Evolutionary conservation across 768 basidiomycete genomes (phyloP), one percentile per base, ranked within the genome.

Genomic region (Epithele typhae): DNA sequence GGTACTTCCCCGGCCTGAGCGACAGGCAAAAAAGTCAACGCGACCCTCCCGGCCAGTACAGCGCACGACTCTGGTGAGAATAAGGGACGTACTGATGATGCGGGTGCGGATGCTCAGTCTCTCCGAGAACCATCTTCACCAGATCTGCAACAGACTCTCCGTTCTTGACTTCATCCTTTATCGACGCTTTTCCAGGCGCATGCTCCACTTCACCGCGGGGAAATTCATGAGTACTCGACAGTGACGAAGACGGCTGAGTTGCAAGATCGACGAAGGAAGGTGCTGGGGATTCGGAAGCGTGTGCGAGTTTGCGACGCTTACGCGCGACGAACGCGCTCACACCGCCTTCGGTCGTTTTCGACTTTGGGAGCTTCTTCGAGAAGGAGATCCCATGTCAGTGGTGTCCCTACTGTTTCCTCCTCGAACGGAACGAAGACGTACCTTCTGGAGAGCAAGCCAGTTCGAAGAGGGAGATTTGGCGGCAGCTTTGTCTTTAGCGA

Each of bases 401-500:
- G 38, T 34, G 23, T 11, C n/a, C 14, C 25, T 17, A 15, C 22
- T 7, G 25, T 15, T 4, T 6, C 23, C 25, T 34, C 24, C 27
- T 22, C 19, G 19, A 9, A 32, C 50, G 15, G 15, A 39, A 21
- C 18, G 33, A 39, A 14, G 12, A 40, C 46, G 27, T 41, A 81
- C 82, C 64, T 79, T 77, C 53, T 75, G 70, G 36, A 83, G 58
- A 1, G 74, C 69, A 14, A 77, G 56, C 82, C 82, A 83, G 58
- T 83, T 83, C 37, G 78, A 74, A 10, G 80, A 81, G 1, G 79
- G 68, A 35, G 15, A 14, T 30, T 30, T 30, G 14, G 27, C 27
- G 7, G n/a, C n/a, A n/a, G 27, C 7, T 14, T 30, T 30, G 27
- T 30, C 27, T 7, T 14, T 30, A 7, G 27, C 27, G 27, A 7